Evolutionary conservation across 768 basidiomycete genomes (phyloP), one percentile per base, ranked within the genome.

Genomic region (Suillus weaverae): DNA sequence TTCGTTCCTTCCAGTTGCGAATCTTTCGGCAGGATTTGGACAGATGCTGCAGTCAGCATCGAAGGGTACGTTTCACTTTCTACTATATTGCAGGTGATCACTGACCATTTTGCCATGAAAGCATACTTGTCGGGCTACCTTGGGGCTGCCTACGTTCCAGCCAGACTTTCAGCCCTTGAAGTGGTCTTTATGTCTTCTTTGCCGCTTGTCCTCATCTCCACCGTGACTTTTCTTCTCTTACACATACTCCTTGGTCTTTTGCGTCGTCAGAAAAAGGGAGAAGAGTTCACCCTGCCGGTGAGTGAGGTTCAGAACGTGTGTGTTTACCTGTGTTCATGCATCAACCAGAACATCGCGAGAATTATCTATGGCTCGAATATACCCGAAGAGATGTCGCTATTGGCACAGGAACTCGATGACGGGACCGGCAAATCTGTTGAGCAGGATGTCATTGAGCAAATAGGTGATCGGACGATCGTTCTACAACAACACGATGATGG

Each of bases 131-230:
- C 61, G 1, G 68, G 75, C 26, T 71, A 71, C 44, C 65, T 76
- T 4, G 71, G 75, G 10, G 67, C 67, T 1, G 68, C 75, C 1
- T 71, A 72, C 26, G 74, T 77, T 26, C 74, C 74, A 2, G 74
- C 71, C 30, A 69, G 74, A 3, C 38, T 74, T n/a, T 70, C 73
- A 0, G 22, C 30, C 20, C 50, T 64, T 4, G 65, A 70, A n/a
- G 46, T 73, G 22, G 53, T 76, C 22, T 77, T 76, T 20, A 70
- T 70, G 3, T 61, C 71, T 6, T 72, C 72, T 4, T 66, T 76
- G 13, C 76, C 76, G 0, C 69, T 74, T 66, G 66, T 76, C 64
- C 66, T 65, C 0, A 56, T 72, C 16, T 63, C 74, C 20, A 75
- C 55, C 9, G 68, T 56, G 4, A 48, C 72, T 26, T 71, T 76